Conservation (phyloP, 2,329 filamentous ascomycete genomes). For the Aspergillaceae sp. region DNA sequence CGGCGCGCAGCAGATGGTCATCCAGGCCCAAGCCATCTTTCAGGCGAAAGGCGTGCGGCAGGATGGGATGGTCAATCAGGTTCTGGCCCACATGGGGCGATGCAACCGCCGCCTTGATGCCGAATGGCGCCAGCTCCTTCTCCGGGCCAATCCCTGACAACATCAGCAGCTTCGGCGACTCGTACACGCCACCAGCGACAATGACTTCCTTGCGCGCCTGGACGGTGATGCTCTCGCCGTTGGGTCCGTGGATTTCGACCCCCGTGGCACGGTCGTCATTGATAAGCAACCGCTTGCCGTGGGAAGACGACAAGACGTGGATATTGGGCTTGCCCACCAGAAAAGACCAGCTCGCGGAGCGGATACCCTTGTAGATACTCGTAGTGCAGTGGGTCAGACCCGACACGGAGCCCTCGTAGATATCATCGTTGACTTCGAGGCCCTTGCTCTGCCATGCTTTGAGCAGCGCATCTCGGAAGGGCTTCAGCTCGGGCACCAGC, state of each 20-base stretch:
- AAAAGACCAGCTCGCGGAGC: conserved; percentile 44
- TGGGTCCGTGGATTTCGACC: conserved; percentile 44
- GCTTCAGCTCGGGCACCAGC: conserved; percentile 42
- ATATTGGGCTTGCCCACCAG: conserved; percentile 46
- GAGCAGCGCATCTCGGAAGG: conserved; percentile 34
- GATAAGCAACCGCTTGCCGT: conserved; percentile 46
- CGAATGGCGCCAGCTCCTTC: conserved; percentile 9
- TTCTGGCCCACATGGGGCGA: conserved; percentile 18
- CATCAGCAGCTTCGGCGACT: conserved; percentile 45
- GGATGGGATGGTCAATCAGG: conserved; percentile 29
- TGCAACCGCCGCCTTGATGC: conserved; percentile 20
- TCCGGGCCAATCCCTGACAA: conserved; percentile 40
- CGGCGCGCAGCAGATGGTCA: conserved; percentile 28
- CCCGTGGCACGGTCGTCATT: conserved; percentile 35
- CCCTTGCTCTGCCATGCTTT: conserved; percentile 49
- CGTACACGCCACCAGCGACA: conserved; percentile 31
- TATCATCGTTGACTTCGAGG: conserved; percentile 43
- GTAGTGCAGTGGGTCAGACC: conserved; percentile 47
- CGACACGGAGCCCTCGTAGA: conserved; percentile 45
- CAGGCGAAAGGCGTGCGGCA: conserved; percentile 33
- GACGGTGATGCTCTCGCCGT: conserved; percentile 39
- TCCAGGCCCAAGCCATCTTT: conserved; percentile 36
- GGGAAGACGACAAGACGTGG: conserved; percentile 41
- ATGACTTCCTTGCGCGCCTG: conserved; percentile 19
- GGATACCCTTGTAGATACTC: conserved; percentile 48